Evolutionary conservation across 2,329 filamentous ascomycete genomes (phyloP).

Genomic region (Paecilomyces formosus): DNA sequence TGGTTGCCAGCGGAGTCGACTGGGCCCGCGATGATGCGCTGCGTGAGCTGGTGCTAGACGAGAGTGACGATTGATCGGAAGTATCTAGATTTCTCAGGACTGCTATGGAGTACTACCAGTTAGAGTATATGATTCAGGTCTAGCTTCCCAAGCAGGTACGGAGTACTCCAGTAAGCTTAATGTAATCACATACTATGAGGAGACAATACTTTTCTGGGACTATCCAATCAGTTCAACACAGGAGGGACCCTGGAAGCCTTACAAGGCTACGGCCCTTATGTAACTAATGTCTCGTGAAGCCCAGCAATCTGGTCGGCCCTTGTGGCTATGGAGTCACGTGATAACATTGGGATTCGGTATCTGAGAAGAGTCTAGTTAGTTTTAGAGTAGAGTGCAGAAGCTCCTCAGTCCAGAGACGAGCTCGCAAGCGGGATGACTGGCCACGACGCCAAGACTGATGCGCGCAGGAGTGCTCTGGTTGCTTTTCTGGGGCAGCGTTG

Average conservation of each 20-base stretch:
- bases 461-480: not conserved
- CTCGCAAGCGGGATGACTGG: not conserved
- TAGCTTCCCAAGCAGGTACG: not conserved
- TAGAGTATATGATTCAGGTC: not conserved
- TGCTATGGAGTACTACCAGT: not conserved
- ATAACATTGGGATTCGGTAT: no score
- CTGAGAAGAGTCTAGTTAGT: not conserved
- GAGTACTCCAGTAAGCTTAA: not conserved
- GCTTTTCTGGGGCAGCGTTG: not conserved
- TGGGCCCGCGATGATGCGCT: conserved; percentile 67
- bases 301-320: not conserved
- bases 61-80: conserved; percentile 45
- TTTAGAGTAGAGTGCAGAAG: not conserved
- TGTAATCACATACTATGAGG: not conserved
- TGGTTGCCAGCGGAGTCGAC: conserved; percentile 74
- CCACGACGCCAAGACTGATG: not conserved
- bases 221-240: not conserved
- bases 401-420: not conserved
- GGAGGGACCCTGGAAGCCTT: not conserved
- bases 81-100: not conserved
- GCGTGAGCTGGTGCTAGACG: conserved; percentile 62
- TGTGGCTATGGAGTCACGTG: not conserved
- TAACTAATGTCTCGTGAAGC: not conserved
- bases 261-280: not conserved
- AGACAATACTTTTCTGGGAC: not conserved